phyloP scores from a whole-genome alignment of 2,329 filamentous ascomycete species.

The Cryphonectria carpinicola region DNA sequence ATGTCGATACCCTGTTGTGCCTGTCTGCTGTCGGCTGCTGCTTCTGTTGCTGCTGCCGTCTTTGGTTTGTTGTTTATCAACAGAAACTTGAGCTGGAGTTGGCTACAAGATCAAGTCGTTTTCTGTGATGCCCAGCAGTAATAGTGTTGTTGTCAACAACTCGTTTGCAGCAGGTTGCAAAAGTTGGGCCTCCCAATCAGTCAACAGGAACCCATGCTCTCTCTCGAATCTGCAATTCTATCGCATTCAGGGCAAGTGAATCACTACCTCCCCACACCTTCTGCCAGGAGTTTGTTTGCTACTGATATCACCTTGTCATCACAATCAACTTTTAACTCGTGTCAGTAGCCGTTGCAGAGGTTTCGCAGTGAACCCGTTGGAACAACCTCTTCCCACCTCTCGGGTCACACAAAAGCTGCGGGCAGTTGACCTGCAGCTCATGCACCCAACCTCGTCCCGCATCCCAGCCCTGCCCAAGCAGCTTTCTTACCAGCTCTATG shows the following conservation, averaged over 20 bases:
- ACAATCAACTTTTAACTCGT: constrained; percentile 10
- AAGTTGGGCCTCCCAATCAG: not conserved
- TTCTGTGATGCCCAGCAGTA: not conserved
- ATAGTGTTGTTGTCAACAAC: not conserved
- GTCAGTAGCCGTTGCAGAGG: constrained; percentile 25
- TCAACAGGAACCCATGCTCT: not conserved
- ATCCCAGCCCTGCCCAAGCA: constrained; percentile 9
- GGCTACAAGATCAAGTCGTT: not conserved
- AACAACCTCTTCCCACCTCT: constrained; percentile 10
- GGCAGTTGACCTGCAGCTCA: constrained; percentile 28
- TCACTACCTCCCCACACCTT: not conserved
- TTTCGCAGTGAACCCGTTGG: constrained; percentile 28
- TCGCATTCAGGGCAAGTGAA: not conserved
- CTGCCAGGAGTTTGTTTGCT: constrained; percentile 22
- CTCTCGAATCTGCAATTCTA: not conserved
- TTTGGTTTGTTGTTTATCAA: not conserved
- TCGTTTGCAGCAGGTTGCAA: not conserved
- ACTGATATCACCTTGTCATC: constrained; percentile 8
- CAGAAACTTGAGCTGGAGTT: not conserved
- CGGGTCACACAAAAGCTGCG: constrained; percentile 25
- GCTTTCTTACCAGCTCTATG: constrained; percentile 19
- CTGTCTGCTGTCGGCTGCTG: not conserved
- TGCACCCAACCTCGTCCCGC: constrained; percentile 13
- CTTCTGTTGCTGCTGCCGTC: not conserved
- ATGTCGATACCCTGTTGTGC: not conserved